These are phyloP conservation scores for Talaromyces sp. DNA, from an alignment of 2,329 filamentous ascomycete species.

Conservation along the genomic window DNA sequence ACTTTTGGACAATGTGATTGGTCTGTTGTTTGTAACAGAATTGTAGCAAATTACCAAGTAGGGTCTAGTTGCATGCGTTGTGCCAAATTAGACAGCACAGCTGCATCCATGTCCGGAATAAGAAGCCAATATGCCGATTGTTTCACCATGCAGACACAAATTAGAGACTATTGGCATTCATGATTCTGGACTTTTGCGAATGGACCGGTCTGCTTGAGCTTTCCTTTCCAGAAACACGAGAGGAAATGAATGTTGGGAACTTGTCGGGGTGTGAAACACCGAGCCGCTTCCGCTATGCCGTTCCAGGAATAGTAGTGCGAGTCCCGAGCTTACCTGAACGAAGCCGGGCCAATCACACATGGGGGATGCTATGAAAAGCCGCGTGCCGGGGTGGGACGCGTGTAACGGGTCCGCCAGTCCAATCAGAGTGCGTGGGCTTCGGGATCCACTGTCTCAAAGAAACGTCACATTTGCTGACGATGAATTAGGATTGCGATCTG, in stretches of 20 bases:
- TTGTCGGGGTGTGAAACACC: background rate
- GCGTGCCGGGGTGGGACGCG: background rate
- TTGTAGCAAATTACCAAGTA: background rate
- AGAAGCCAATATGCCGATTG: background rate
- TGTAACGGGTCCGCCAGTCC: background rate
- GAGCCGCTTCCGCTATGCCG: background rate
- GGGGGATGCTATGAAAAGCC: background rate
- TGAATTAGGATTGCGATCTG: background rate
- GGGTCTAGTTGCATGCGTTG: background rate
- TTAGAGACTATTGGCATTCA: background rate
- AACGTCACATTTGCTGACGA: background rate
- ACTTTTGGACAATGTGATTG: background rate
- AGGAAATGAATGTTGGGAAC: background rate
- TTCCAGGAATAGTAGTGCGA: background rate
- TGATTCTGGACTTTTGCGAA: too few species aligned
- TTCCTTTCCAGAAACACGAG: background rate
- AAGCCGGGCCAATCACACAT: background rate
- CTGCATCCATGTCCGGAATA: background rate
- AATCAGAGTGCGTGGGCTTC: background rate
- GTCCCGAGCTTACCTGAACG: background rate
- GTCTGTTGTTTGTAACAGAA: background rate
- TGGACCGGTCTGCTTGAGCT: background rate
- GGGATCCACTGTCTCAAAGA: background rate
- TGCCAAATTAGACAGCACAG: background rate
- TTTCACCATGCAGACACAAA: background rate